These are phyloP conservation scores for Sorghum bicolor DNA, from an alignment of 176 grass and related monocot genomes.

Conservation along the genomic window Sorghum_bicolor_NCBIv3 NC_012873.2:56655001-56655500, in stretches of 20 bases:
- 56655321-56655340: neutral
- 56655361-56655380: constrained; percentile 58
- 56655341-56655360: constrained; percentile 8
- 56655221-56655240: neutral
- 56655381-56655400: constrained; percentile 64
- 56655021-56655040: constrained; percentile 71
- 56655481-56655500: constrained; percentile 90
- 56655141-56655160: constrained; percentile 39
- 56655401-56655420: constrained; percentile 76
- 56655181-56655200: constrained; percentile 26
- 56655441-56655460: constrained; percentile 99
- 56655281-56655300: neutral
- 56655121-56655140: constrained; percentile 24
- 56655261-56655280: neutral
- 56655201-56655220: constrained; percentile 2
- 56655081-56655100: neutral
- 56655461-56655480: constrained; percentile 95
- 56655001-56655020: constrained; percentile 93
- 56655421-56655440: constrained; percentile 89
- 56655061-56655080: constrained; percentile 33
- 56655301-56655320: neutral
- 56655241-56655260: neutral
- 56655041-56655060: constrained; percentile 37
- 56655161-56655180: constrained; percentile 40
- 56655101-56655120: neutral